Evolutionary conservation across 352 stramenopile genomes (phyloP), one percentile per base, ranked within the genome.

Genomic region (Elongisporangium prolatum): DNA sequence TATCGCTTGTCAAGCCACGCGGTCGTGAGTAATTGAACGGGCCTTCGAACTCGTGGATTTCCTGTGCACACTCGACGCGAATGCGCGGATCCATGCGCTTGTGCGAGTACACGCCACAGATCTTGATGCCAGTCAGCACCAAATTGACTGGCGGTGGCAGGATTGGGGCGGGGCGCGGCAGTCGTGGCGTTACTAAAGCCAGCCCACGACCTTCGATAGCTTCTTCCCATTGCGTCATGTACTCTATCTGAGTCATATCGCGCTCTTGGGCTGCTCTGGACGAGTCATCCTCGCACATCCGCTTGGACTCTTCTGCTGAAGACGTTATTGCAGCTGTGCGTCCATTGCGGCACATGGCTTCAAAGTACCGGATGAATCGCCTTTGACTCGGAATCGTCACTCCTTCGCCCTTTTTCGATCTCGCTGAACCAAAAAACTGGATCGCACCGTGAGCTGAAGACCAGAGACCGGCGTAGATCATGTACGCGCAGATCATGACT

Each of bases 381-480:
- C 80, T 67, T 51, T 95, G 86, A 62, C 75, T 89, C 8, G 84
- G 74, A 58, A 95, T 95, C 13, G 86, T 95, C 58, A 95, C 86
- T 28, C 86, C 86, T 64, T 95, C 71, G 6, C 75, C 64, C 58
- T 95, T 92, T 44, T 88, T 65, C 16, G 86, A 93, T 16, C 86
- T 69, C 22, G 78, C 83, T 28, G 71, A 71, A 1, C 67, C 86
- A 56, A 91, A 95, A 56, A 81, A 88, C 58, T 76, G 60, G 61
- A 95, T 78, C 18, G 79, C 73, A 17, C 71, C 81, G n/a, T 77
- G 64, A 38, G 82, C 56, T 0, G 80, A 85, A 13, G 69, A 67
- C 75, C 80, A 95, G 40, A 68, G 63, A 21, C 83, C 67, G 20
- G 74, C 71, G 65, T 91, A 92, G 13, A 93, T 53, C 58, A 95